Conservation (phyloP, 2,329 filamentous ascomycete genomes). For the Sarocladium strictum region DNA sequence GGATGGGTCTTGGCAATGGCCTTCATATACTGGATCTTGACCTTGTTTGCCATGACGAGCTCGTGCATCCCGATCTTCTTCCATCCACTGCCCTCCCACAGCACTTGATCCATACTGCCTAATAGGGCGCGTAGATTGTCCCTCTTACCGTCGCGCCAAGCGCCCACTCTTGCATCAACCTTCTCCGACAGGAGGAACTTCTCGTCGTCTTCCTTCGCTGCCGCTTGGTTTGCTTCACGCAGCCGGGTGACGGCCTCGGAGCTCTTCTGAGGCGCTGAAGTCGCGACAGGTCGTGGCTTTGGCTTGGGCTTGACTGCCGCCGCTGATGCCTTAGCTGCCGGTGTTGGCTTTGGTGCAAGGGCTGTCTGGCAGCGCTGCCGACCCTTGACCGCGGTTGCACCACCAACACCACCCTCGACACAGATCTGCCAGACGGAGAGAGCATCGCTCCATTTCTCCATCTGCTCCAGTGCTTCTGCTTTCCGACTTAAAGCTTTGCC, state of each 20-base stretch:
- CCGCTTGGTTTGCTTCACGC: conserved; percentile 76
- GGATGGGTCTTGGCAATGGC: conserved; percentile 98
- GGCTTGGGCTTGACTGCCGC: conserved; percentile 37
- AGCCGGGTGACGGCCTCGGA: conserved; percentile 77
- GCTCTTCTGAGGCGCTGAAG: conserved; percentile 40
- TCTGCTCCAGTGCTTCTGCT: conserved; percentile 89
- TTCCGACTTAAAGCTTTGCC: conserved; percentile 92
- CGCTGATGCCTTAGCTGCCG: conserved; percentile 38
- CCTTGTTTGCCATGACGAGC: conserved; percentile 85
- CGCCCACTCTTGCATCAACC: conserved; percentile 71
- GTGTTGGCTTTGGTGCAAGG: conserved; percentile 60
- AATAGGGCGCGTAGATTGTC: conserved; percentile 88
- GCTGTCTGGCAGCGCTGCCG: conserved; percentile 87
- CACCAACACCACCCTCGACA: conserved; percentile 82
- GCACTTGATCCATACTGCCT: conserved; percentile 77
- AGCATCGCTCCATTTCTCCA: conserved; percentile 90
- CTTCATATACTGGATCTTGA: conserved; percentile 99
- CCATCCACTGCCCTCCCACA: conserved; percentile 92
- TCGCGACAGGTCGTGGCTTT: conserved; percentile 32
- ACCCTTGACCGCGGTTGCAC: conserved; percentile 74
- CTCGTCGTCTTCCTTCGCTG: conserved; percentile 83
- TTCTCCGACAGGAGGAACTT: conserved; percentile 83
- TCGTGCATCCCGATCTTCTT: conserved; percentile 95
- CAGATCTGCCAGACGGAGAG: conserved; percentile 73
- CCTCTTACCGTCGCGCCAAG: conserved; percentile 86